Conservation (phyloP, 352 stramenopile species). For the Blastocystis sp. region DNA sequence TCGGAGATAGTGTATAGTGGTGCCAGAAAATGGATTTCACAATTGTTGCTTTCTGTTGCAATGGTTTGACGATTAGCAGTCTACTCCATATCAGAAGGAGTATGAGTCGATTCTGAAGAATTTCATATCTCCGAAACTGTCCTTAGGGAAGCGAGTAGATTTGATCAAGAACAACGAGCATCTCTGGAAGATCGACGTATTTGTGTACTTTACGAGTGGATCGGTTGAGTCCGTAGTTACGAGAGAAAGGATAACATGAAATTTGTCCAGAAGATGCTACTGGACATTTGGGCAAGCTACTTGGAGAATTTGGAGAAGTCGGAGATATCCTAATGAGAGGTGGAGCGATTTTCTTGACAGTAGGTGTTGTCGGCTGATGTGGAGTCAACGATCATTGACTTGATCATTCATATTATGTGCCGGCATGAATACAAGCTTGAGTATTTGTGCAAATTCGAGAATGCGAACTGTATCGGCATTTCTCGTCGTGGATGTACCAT, state of each 20-base stretch:
- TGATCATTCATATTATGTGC: slow-evolving; percentile 43
- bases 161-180: slow-evolving; percentile 41
- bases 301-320: slow-evolving; percentile 31
- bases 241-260: slow-evolving; percentile 37
- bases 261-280: slow-evolving; percentile 31
- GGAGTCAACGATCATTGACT: slow-evolving; percentile 14
- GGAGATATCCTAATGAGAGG: slow-evolving; percentile 21
- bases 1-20: too few relatives aligned
- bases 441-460: slow-evolving; percentile 49
- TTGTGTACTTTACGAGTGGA: background rate
- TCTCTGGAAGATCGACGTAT: slow-evolving; percentile 38
- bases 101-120: slow-evolving; percentile 48
- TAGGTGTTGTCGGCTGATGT: slow-evolving; percentile 38
- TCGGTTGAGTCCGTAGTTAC: background rate
- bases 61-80: background rate
- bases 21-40: background rate
- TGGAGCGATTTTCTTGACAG: background rate
- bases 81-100: slow-evolving; percentile 29
- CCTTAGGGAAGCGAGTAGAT: slow-evolving; percentile 25
- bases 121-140: slow-evolving; percentile 18
- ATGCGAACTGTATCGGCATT: slow-evolving; percentile 17
- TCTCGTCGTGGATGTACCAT: slow-evolving; percentile 18
- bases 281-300: slow-evolving; percentile 48
- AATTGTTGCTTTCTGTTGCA: background rate
- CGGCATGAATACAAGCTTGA: slow-evolving; percentile 53